phyloP scores from a whole-genome alignment of 148 eudicot species.

The Mesembryanthemum crystallinum region DNA sequence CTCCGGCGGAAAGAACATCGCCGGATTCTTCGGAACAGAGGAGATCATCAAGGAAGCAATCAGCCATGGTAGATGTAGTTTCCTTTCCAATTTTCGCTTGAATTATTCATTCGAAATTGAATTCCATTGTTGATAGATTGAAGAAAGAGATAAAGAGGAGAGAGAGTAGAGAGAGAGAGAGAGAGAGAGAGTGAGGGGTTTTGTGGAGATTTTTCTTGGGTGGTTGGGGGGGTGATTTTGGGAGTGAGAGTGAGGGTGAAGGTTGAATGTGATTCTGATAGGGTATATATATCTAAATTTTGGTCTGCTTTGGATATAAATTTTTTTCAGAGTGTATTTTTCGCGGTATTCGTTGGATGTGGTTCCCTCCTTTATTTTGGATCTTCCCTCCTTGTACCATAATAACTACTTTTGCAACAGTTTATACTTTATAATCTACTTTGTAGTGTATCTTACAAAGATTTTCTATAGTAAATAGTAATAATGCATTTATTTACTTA shows the following conservation, averaged over 20 bases:
- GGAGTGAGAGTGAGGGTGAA: conserved; percentile 6
- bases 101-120: neutral
- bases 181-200: neutral
- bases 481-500: no score
- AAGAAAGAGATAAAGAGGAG: neutral
- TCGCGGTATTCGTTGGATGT: neutral
- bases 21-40: conserved; percentile 71
- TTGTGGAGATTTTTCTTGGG: neutral
- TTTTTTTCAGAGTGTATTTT: neutral
- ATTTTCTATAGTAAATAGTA: no score
- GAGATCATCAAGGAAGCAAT: conserved; percentile 45
- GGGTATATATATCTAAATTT: conserved; percentile 14
- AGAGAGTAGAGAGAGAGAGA: neutral
- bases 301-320: neutral
- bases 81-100: conserved; percentile 29
- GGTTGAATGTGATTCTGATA: conserved; percentile 11
- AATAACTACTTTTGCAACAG: no score
- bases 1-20: conserved; percentile 32
- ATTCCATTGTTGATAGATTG: neutral
- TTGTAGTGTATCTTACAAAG: no score
- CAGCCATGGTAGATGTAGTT: no score
- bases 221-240: conserved; percentile 11
- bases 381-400: neutral
- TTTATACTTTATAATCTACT: no score
- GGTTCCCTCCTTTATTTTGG: neutral